These are phyloP conservation scores for Trichoderma pleuroti DNA, from an alignment of 2,329 filamentous ascomycete genomes.

Conservation along the genomic window DNA sequence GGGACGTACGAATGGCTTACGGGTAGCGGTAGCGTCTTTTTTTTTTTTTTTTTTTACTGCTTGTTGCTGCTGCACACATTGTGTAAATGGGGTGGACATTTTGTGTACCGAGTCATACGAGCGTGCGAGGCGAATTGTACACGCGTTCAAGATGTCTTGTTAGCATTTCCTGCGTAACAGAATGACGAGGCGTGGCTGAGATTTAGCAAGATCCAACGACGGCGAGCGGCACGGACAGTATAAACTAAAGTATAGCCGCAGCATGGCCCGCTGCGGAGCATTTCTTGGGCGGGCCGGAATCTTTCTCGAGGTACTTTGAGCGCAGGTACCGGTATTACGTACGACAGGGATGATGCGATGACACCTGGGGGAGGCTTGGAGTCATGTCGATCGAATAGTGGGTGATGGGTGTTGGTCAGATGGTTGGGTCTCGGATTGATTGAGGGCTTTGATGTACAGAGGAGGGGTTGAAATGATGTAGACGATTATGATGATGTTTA, in stretches of 20 bases:
- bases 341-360: background rate
- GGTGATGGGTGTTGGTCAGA: background rate
- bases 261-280: background rate
- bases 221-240: background rate
- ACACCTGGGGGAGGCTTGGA: background rate
- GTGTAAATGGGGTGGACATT: background rate
- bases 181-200: background rate
- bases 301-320: background rate
- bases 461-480: background rate
- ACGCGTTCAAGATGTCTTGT: background rate
- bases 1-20: background rate
- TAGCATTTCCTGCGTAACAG: background rate
- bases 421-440: background rate
- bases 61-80: background rate
- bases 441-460: background rate
- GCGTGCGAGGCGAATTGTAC: slow-evolving; percentile 14
- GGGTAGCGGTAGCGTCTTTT: background rate
- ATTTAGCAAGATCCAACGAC: background rate
- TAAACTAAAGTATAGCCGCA: background rate
- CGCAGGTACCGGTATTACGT: background rate
- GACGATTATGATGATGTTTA: background rate
- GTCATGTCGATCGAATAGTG: background rate
- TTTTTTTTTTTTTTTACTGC: background rate
- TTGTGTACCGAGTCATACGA: background rate
- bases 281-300: background rate